Evolutionary conservation across 352 stramenopile species (phyloP).

Genomic region (Phytopythium aichiense): DNA sequence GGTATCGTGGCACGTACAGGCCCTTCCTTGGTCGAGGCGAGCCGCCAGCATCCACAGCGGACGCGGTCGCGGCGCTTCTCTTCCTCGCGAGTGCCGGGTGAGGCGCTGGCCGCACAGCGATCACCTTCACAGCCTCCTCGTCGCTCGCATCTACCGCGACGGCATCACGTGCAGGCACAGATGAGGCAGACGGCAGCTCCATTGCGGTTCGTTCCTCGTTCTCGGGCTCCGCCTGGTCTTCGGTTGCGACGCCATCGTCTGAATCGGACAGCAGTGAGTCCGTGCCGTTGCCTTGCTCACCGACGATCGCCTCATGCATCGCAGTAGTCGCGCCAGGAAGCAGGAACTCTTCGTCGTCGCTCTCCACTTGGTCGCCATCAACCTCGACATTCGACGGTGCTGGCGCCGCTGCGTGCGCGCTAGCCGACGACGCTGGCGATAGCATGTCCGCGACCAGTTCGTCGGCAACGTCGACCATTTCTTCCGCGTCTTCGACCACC

Average conservation of each 20-base stretch:
- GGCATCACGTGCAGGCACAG: neutral
- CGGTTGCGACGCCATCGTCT: constrained; percentile 10
- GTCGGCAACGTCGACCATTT: constrained; percentile 34
- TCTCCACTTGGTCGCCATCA: constrained; percentile 15
- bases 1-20: constrained; percentile 11
- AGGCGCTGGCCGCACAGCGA: neutral
- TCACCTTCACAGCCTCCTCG: neutral
- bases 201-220: neutral
- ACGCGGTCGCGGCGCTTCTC: neutral
- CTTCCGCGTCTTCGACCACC: constrained; percentile 19
- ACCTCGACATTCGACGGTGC: constrained; percentile 8
- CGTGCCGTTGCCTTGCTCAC: neutral
- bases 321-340: constrained; percentile 21
- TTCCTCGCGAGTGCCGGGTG: neutral
- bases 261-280: constrained; percentile 6
- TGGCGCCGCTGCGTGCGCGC: neutral
- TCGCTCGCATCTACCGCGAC: neutral
- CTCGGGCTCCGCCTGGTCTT: constrained; percentile 6
- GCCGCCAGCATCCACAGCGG: neutral
- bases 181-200: neutral
- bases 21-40: neutral
- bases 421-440: constrained; percentile 5
- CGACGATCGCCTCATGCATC: constrained; percentile 21
- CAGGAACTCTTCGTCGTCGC: constrained; percentile 21
- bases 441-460: constrained; percentile 40